These are phyloP conservation scores for Ochromonas danica DNA, from an alignment of 108 stramenopile genomes.

Conservation along the genomic window DNA sequence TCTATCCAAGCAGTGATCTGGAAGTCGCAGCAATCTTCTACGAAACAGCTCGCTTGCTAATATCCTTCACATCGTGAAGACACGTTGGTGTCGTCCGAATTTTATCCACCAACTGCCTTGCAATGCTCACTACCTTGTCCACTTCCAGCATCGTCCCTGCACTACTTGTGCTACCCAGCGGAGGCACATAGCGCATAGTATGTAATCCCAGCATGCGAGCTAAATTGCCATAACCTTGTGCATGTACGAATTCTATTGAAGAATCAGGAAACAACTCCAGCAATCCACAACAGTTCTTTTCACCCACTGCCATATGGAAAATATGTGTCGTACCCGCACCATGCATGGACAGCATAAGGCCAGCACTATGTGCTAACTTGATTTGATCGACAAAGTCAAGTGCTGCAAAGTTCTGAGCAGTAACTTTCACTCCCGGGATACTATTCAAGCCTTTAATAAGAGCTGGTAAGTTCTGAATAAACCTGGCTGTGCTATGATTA, in stretches of 20 bases:
- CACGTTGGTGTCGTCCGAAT: constrained; percentile 1
- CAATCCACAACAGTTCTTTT: constrained; percentile 32
- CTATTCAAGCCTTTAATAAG: not conserved
- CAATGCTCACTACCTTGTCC: not conserved
- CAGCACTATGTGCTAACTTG: not conserved
- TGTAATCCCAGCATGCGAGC: constrained; percentile 26
- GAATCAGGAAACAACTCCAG: constrained; percentile 22
- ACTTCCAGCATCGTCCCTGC: constrained; percentile 2
- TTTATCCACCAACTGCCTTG: not conserved
- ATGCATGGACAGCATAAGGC: constrained; percentile 23
- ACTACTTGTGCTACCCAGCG: not conserved
- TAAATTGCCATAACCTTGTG: constrained; percentile 27
- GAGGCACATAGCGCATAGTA: not conserved
- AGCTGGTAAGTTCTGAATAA: not conserved
- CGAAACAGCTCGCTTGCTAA: too few relatives aligned
- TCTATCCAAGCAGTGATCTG: too few relatives aligned
- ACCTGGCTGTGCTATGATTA: not conserved
- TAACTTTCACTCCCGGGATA: not conserved
- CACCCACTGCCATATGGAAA: constrained; percentile 31
- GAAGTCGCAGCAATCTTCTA: too few relatives aligned
- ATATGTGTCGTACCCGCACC: constrained; percentile 35
- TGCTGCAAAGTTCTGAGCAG: constrained; percentile 19
- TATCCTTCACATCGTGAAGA: constrained; percentile 19
- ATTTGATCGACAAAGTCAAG: constrained; percentile 17
- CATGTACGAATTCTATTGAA: not conserved